Evolutionary conservation across 2,329 filamentous ascomycete genomes (phyloP).

Genomic region (Zymoseptoria passerinii): DNA sequence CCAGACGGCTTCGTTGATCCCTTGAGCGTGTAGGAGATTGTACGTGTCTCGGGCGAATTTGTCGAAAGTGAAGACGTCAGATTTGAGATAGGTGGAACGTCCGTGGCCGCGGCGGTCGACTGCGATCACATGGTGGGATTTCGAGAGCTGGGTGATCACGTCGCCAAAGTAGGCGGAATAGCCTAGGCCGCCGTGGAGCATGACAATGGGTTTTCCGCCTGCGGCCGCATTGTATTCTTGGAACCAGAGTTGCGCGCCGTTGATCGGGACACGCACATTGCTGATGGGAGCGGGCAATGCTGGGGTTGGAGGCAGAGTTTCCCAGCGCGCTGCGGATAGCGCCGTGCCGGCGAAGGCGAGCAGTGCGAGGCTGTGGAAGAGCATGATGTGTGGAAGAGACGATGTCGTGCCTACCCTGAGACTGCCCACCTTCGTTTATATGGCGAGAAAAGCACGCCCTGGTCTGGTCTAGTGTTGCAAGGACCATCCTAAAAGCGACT

Average conservation of each 20-base stretch:
- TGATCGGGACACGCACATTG: conserved; percentile 28
- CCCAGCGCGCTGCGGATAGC: conserved; percentile 5
- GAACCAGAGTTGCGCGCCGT: conserved; percentile 36
- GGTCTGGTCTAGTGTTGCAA: not conserved
- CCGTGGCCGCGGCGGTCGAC: conserved; percentile 38
- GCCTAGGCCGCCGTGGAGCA: conserved; percentile 37
- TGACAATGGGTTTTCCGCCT: conserved; percentile 31
- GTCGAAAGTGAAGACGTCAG: conserved; percentile 34
- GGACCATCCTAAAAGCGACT: not conserved
- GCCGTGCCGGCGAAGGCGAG: conserved; percentile 2
- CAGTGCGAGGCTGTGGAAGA: not conserved
- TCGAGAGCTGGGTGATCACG: conserved; percentile 31
- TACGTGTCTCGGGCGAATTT: conserved; percentile 33
- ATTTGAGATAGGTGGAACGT: conserved; percentile 31
- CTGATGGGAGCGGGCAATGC: conserved; percentile 32
- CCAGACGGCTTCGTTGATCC: conserved; percentile 28
- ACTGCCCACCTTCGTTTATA: not conserved
- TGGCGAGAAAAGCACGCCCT: not conserved
- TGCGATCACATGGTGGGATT: conserved; percentile 34
- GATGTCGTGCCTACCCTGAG: not conserved
- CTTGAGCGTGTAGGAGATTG: conserved; percentile 26
- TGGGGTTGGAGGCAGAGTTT: conserved; percentile 34
- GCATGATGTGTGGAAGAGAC: not conserved
- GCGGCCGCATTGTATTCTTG: conserved; percentile 35
- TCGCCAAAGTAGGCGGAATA: conserved; percentile 37